A percentile compares a stretch with the other conserved stretches of the same genome.
Conservation (phyloP, 2,329 filamentous ascomycete genomes). For the Lecanoromycetidae sp. region DNA sequence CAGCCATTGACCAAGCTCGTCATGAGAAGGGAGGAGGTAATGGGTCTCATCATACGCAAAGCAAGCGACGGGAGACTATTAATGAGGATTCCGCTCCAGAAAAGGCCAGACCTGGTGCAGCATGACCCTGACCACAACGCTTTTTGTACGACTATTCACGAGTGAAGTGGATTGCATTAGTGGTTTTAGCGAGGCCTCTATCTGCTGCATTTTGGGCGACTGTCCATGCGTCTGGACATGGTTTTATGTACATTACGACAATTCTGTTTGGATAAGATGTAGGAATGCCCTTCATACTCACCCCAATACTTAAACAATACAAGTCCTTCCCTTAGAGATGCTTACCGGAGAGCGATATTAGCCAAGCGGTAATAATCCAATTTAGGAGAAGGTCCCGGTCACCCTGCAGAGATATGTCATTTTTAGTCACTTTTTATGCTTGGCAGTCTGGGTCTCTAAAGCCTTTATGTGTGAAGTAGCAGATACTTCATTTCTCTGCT, state of each 20-base stretch:
- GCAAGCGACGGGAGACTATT: constrained; percentile 28
- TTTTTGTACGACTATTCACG: constrained; percentile 17
- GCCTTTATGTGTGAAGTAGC: too few relatives aligned
- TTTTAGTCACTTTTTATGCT: too few relatives aligned
- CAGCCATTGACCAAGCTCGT: constrained; percentile 46
- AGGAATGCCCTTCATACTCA: too few relatives aligned
- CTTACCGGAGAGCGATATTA: too few relatives aligned
- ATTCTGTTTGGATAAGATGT: constrained; percentile 5
- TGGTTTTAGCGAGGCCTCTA: constrained; percentile 13
- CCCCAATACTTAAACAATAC: too few relatives aligned
- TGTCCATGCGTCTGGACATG: not conserved
- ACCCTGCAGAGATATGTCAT: too few relatives aligned
- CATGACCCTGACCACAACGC: not conserved
- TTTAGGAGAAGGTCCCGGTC: too few relatives aligned
- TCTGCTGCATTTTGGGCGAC: constrained; percentile 7
- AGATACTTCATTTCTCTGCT: too few relatives aligned
- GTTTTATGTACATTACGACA: not conserved
- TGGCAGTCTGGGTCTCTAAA: too few relatives aligned
- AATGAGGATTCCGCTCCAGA: constrained; percentile 34
- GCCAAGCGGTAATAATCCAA: too few relatives aligned
- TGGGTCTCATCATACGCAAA: constrained; percentile 11
- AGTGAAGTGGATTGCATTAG: constrained; percentile 9
- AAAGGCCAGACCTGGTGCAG: constrained; percentile 26
- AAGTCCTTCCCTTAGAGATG: too few relatives aligned
- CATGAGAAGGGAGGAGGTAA: constrained; percentile 16